These are phyloP conservation scores for Elsinoe australis DNA, from an alignment of 2,329 filamentous ascomycete genomes.

Conservation along the genomic window DNA sequence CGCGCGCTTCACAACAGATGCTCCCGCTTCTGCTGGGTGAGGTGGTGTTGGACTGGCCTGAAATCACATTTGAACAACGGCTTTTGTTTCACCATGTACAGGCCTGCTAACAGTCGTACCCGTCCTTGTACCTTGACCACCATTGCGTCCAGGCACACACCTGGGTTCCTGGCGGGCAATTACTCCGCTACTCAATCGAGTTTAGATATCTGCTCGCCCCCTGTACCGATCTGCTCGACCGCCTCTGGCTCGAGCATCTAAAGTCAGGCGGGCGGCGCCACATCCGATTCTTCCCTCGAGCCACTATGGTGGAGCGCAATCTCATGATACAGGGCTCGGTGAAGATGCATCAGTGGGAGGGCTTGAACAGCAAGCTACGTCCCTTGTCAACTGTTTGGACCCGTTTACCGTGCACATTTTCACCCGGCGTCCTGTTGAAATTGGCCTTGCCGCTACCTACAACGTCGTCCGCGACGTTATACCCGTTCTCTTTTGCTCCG, in stretches of 20 bases:
- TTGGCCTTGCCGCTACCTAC: slow-evolving; percentile 7
- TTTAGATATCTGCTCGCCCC: slow-evolving; percentile 1
- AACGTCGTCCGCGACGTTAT: slow-evolving; percentile 14
- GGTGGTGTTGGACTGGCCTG: neutral
- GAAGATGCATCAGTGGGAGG: slow-evolving; percentile 7
- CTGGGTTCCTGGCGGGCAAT: slow-evolving; percentile 2
- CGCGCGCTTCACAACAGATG: slow-evolving; percentile 10
- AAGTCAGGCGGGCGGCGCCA: slow-evolving; percentile 14
- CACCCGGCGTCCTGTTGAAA: slow-evolving; percentile 7
- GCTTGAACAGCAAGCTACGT: slow-evolving; percentile 3
- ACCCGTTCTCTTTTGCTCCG: slow-evolving; percentile 14
- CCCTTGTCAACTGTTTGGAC: slow-evolving; percentile 8
- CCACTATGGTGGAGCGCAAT: slow-evolving; percentile 15
- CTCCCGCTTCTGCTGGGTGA: too few species aligned
- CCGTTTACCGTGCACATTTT: slow-evolving; percentile 4
- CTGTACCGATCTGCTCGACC: slow-evolving; percentile 8
- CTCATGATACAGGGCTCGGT: neutral
- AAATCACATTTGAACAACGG: slow-evolving; percentile 11
- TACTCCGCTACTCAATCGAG: neutral
- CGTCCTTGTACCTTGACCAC: slow-evolving; percentile 15
- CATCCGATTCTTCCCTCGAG: slow-evolving; percentile 16
- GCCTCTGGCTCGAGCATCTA: neutral
- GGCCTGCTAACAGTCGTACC: neutral
- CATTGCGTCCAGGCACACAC: slow-evolving; percentile 5
- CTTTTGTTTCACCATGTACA: slow-evolving; percentile 18